phyloP scores from a whole-genome alignment of 345 rosid species.

The Melaleuca alternifolia region DNA sequence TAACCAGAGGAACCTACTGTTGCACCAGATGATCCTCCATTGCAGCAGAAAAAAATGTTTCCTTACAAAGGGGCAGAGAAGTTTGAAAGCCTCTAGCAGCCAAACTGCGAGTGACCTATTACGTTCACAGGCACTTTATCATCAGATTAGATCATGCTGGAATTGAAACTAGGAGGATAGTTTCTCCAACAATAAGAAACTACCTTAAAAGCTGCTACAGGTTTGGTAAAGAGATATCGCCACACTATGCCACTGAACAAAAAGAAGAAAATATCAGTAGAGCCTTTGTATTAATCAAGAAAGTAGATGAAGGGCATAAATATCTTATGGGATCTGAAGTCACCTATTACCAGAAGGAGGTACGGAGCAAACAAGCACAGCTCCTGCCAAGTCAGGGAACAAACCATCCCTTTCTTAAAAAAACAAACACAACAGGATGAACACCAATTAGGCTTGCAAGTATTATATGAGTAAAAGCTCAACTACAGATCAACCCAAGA shows the following conservation, averaged over 20 bases:
- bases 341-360: slow-evolving; percentile 97
- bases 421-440: not conserved
- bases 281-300: not conserved
- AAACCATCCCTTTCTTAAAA: slow-evolving; percentile 20
- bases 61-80: slow-evolving; percentile 70
- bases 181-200: not conserved
- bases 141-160: not conserved
- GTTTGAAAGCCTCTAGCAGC: slow-evolving; percentile 86
- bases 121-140: not conserved
- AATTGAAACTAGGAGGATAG: not conserved
- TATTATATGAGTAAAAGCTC: not conserved
- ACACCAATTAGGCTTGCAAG: not conserved
- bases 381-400: slow-evolving; percentile 61
- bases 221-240: slow-evolving; percentile 86
- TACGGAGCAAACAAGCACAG: slow-evolving; percentile 71
- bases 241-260: slow-evolving; percentile 64
- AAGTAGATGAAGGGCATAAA: not conserved
- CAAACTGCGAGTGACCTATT: slow-evolving; percentile 79
- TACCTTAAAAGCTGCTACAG: slow-evolving; percentile 84
- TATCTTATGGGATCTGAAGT: slow-evolving; percentile 3
- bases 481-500: not conserved
- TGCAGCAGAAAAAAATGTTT: slow-evolving; percentile 66
- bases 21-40: slow-evolving; percentile 74
- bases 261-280: not conserved
- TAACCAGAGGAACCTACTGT: slow-evolving; percentile 28